Evolutionary conservation across 768 basidiomycete species (phyloP), one percentile per base, ranked within the genome.

Genomic region (Tricholoma matsutake): DNA sequence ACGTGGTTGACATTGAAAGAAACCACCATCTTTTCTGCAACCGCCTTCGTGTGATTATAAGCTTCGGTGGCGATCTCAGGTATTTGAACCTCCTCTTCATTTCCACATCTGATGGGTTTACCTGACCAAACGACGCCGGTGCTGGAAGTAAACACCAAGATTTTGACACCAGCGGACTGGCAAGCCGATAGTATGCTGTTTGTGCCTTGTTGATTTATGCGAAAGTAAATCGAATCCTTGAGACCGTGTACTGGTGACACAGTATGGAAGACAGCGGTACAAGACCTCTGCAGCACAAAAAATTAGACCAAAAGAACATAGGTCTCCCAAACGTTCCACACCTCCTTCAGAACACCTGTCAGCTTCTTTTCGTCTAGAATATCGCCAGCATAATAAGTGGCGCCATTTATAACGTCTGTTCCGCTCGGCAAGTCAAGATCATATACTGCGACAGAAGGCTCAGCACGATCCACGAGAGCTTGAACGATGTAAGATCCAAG

Each of bases 191-290:
- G 70, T 54, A 85, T 70, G 18, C 73, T 77, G 32, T 70, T 65
- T 1, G 84, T 86, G 0, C 82, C 84, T 20, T 74, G 67, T 18
- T 84, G 79, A 67, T 86, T 86, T 67, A 86, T 81, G 55, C 78
- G 76, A 54, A 79, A 62, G 78, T 76, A 73, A 75, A 83, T 47
- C 75, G 69, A 32, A 68, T 72, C 18, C 62, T 67, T 51, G 68
- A 74, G 68, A 32, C 72, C 81, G 65, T 74, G 80, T 41, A 75
- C 67, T 0, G 81, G 80, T 2, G 82, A 80, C 0, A 82, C 85
- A 20, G 83, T 84, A 72, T 86, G 85, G 62, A 86, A 78, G 25
- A 85, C 78, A 54, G 74, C 73, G 7, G 78, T 79, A 0, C 80
- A 73, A 10, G 63, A 59, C 56, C 70, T 69, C 79, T 79, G 61